Evolutionary conservation across 345 rosid genomes (phyloP).

Genomic region (Citrus trifoliata): DNA sequence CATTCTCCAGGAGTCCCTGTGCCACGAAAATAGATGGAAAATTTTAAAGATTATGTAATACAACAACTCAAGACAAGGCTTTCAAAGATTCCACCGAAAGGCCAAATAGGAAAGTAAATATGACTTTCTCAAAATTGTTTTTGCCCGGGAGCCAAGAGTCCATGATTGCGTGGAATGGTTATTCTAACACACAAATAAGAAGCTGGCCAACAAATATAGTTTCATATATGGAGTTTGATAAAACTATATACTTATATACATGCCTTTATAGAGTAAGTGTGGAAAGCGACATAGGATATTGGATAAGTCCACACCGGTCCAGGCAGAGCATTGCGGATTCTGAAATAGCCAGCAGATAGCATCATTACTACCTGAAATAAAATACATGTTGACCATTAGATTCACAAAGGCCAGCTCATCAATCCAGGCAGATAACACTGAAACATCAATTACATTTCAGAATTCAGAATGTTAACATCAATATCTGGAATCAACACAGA

Average conservation of each 20-base stretch:
- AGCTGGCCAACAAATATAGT: background rate
- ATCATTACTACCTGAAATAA: constrained; percentile 85
- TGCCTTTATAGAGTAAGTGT: constrained; percentile 89
- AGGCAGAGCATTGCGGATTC: constrained; percentile 82
- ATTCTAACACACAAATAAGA: background rate
- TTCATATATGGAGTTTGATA: background rate
- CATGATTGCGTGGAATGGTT: background rate
- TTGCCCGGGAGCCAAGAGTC: background rate
- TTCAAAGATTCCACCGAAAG: background rate
- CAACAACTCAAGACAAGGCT: background rate
- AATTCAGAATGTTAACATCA: background rate
- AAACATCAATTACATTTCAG: background rate
- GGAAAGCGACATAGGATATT: constrained; percentile 81
- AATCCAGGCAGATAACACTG: background rate
- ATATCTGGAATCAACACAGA: background rate
- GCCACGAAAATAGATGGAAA: constrained; percentile 2
- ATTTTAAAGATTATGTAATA: background rate
- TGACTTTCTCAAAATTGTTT: background rate
- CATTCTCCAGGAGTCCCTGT: constrained; percentile 94
- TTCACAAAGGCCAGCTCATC: background rate
- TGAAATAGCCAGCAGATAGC: constrained; percentile 94
- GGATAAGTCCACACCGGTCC: constrained; percentile 88
- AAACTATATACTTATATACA: constrained; percentile 4
- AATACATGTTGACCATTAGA: constrained; percentile 6
- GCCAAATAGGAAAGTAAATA: background rate